Base-by-base conservation (phyloP, 2,329 filamentous ascomycete species). In the Fusarium sp. region DNA sequence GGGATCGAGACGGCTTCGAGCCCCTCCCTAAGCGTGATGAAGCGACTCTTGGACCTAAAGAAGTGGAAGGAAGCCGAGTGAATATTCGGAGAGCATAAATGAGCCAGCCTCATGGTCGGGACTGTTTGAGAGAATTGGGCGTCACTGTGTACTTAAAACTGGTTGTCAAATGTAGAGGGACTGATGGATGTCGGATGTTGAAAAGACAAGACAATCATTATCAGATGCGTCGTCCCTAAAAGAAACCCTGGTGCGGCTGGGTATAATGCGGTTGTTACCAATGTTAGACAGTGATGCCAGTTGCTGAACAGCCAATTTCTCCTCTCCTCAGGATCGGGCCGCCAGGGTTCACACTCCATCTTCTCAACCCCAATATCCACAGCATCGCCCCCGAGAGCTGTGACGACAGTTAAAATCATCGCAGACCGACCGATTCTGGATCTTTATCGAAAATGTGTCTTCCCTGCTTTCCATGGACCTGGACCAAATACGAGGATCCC, bases 401-500 rank as follows among this genome's bases (percentile, higher is more conserved):
- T 4, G 13, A 18, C 29, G 9, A 9, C 20, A 7, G 2, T 16
- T 27, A 4, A 7, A 36, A n/a, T 18, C 2, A 1, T 1, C 2
- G 4, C 31, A 53, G 9, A 1, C 16, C 18, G 2, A 4, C 1
- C 0, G 4, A n/a, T 16, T 9, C 18, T n/a, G 34, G 0, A 4
- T 9, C 3, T 1, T 6, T 14, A 4, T 14, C 31, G 25, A 27
- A 34, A 42, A 87, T 87, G 85, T 88, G 85, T 71, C 78, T 86
- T n/a, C 81, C 83, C 5, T 86, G 83, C 72, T 86, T 85, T 76
- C 81, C 84, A 0, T 83, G 75, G 83, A 85, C 75, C 64, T 85
- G 75, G 79, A 83, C 75, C 74, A 83, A 86, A 64, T 81, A 83
- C 31, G 80, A 83, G 64, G 79, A 81, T 62, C 75, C 79, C 5